Evolutionary conservation across 164 flowering plant genomes (phyloP).

Genomic region (Liriodendron chinense): DNA sequence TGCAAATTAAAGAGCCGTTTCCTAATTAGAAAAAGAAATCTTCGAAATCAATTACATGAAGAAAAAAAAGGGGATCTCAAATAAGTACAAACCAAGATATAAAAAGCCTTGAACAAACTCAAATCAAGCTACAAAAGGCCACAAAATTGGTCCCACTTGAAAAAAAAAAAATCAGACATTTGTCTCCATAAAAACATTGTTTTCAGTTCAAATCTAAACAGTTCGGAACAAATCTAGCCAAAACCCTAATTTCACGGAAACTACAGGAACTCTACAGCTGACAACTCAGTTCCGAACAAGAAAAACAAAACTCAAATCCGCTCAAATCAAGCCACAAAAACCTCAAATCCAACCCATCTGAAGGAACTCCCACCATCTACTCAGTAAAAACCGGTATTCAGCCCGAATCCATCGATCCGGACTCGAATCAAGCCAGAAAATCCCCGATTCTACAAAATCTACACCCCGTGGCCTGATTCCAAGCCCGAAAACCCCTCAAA

Average conservation of each 20-base stretch:
- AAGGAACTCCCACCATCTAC: neutral
- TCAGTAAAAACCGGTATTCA: neutral
- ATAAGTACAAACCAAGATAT: neutral
- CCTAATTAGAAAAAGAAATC: neutral
- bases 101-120: neutral
- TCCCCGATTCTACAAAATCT: neutral
- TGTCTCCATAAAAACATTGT: neutral
- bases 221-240: neutral
- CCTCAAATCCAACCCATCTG: neutral
- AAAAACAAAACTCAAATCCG: neutral
- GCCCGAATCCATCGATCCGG: slow-evolving; percentile 2
- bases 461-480: neutral
- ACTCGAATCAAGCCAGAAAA: slow-evolving; percentile 11
- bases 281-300: neutral
- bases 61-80: neutral
- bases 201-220: slow-evolving; percentile 1
- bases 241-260: neutral
- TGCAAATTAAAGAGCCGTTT: neutral
- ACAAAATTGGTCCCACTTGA: neutral
- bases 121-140: neutral
- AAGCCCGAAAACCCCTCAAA: neutral
- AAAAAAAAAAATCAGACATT: neutral
- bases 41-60: neutral
- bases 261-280: neutral
- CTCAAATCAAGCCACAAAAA: slow-evolving; percentile 11